Base-by-base conservation (phyloP, 768 basidiomycete species). In the Rhodotorula sphaerocarpa region DNA sequence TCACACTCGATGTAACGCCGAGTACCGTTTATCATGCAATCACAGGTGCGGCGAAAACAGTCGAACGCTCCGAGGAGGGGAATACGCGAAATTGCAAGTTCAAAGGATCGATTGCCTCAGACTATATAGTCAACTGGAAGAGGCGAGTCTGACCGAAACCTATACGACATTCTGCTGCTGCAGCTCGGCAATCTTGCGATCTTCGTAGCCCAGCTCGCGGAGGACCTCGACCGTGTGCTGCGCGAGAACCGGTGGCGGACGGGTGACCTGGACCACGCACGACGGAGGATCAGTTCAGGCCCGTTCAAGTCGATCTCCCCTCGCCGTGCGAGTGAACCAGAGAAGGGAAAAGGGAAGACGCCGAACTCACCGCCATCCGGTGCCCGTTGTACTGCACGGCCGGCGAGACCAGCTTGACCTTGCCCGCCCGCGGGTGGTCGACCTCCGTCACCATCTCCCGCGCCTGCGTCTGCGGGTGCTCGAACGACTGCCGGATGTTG, bases 391-490 rank as follows among this genome's bases (percentile, higher is more conserved):
- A 71, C 28, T 60, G 47, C 39, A 73, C 65, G 15, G 71, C 68
- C 21, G 70, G 70, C 27, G 69, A 57, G 11, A 63, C 67, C 10
- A 71, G 47, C 55, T 69, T 71, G 46, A 73, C 54, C 55, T 64
- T 68, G 83, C 88, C 88, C 70, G 84, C 82, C 50, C 88, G 79
- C 41, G 85, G 82, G 75, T 90, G 88, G 82, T 76, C 51, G 54
- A 93, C 81, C 70, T 90, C 88, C 31, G 86, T 81, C 0, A 83
- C 83, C 44, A 87, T 81, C 55, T 80, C 78, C 52, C 92, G 81
- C 33, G 90, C 90, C 44, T 84, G 72, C 3, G 88, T 88, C 77
- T 89, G 80, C 11, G 90, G 89, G 75, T 95, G 92, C 39, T 83
- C 82, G 72, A 95, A 96, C 5, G 92, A 90, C 75, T 90, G 84